phyloP scores from a whole-genome alignment of 2,329 filamentous ascomycete genomes.

The Alternaria hordeiaustralica region DNA sequence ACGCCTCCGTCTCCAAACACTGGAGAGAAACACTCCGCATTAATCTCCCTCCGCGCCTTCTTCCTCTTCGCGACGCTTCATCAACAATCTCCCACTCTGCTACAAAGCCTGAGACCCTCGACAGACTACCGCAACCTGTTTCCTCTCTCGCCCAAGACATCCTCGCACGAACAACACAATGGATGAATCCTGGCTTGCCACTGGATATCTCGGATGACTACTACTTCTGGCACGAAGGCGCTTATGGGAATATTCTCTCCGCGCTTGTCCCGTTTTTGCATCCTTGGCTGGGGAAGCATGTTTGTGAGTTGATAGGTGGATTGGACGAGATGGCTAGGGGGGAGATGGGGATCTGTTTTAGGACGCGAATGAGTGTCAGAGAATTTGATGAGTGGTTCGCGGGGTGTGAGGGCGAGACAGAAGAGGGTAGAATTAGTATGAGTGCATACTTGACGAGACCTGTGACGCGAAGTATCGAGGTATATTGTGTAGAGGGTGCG shows the following conservation, averaged over 20 bases:
- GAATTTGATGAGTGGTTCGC: neutral
- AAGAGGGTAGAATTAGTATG: neutral
- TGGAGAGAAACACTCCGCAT: constrained; percentile 8
- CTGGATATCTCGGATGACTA: constrained; percentile 11
- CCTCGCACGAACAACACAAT: neutral
- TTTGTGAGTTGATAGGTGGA: neutral
- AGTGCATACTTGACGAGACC: constrained; percentile 1
- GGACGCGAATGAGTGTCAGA: neutral
- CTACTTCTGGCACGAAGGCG: constrained; percentile 18
- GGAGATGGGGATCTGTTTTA: constrained; percentile 1
- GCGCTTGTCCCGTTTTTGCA: constrained; percentile 12
- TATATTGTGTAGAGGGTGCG: constrained; percentile 8
- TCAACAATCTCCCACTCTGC: neutral
- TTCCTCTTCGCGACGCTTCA: constrained; percentile 9
- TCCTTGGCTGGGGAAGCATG: constrained; percentile 1
- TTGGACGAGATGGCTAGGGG: constrained; percentile 3
- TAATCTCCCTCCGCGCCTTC: constrained; percentile 14
- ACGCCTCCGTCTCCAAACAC: constrained; percentile 8
- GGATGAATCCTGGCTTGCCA: neutral
- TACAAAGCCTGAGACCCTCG: neutral
- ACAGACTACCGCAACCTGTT: neutral
- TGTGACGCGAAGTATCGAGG: neutral
- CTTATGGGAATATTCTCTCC: constrained; percentile 4
- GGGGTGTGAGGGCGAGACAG: neutral
- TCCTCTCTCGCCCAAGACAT: neutral